phyloP scores from a whole-genome alignment of 139 green algal genomes.

The Tetradesmus obliquus region DNA sequence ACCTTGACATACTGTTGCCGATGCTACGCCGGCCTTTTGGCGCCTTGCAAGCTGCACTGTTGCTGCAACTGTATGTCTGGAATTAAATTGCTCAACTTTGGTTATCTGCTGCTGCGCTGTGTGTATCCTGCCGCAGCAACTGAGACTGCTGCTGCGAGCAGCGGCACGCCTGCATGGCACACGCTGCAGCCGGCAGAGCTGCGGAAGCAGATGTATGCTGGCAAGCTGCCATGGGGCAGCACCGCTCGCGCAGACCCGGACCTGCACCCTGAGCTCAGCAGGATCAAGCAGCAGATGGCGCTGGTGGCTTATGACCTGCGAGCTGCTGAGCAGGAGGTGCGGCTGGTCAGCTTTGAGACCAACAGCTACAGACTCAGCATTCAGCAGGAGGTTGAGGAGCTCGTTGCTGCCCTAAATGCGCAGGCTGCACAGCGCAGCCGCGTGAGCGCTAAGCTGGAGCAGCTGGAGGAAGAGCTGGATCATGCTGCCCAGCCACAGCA shows the following conservation, averaged over 20 bases:
- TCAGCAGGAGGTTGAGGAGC: neutral
- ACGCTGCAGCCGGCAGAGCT: neutral
- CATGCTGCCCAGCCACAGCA: too few species aligned
- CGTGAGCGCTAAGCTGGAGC: neutral
- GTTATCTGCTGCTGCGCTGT: too few species aligned
- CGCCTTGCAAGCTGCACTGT: too few species aligned
- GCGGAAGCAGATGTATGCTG: neutral
- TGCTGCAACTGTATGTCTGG: too few species aligned
- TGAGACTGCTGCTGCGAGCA: too few species aligned
- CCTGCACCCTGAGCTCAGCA: neutral
- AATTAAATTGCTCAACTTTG: too few species aligned
- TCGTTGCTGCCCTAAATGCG: neutral
- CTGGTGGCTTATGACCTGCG: neutral
- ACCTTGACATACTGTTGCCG: too few species aligned
- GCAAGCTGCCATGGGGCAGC: neutral
- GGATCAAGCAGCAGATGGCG: neutral
- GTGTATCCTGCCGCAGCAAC: too few species aligned
- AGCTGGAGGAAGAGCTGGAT: neutral
- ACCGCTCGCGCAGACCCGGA: neutral
- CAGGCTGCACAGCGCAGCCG: neutral
- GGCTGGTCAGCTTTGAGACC: neutral
- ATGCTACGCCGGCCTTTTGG: too few species aligned
- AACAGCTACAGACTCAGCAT: neutral
- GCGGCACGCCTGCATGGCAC: neutral
- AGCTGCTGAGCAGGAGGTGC: neutral